Base-by-base conservation (phyloP, 2,329 filamentous ascomycete species). In the Coleophoma cylindrospora region DNA sequence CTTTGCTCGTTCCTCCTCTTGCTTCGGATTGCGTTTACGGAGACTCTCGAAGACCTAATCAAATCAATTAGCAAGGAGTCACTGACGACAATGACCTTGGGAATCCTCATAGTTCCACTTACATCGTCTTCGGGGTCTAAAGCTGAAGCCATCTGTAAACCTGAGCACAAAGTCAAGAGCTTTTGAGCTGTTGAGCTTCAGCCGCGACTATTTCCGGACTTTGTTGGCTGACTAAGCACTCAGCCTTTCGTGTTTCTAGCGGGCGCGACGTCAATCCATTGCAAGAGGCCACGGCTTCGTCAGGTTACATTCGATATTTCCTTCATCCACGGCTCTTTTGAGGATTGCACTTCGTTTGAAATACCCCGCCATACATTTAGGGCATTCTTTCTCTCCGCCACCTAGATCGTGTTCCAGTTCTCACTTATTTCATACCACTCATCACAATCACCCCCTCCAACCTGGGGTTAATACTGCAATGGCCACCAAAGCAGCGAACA, bases 401-500 rank as follows among this genome's bases (percentile, higher is more conserved):
- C 27, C 27, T 2, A 8, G 2, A 27, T 27, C 27, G 27, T 10
- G 9, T 27, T 10, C 27, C 27, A 27, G 2, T 27, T 10, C 27
- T 10, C 27, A 10, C 27, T 27, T 8, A 6, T 10, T 27, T 27
- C 7, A 27, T 27, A 27, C 27, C 27, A 27, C 27, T 27, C 27
- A 27, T 27, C 27, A 7, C 4, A 10, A 27, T 27, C 19, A 19
- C 19, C 19, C 19, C 27, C 49, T 12, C 40, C 38, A 55, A 37
- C 48, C 51, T 40, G 33, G 40, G 45, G 50, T 64, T 62, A 44
- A 49, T 53, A 51, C 40, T 46, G 66, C 50, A 56, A 89, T 89
- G 85, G 84, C 86, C 46, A 87, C 81, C 63, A 84, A 83, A 66
- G 83, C 85, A 58, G 85, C 86, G 17, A 83, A 83, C 68, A 89